Evolutionary conservation across 2,329 filamentous ascomycete genomes (phyloP).

Genomic region (Helicocarpus griseus): DNA sequence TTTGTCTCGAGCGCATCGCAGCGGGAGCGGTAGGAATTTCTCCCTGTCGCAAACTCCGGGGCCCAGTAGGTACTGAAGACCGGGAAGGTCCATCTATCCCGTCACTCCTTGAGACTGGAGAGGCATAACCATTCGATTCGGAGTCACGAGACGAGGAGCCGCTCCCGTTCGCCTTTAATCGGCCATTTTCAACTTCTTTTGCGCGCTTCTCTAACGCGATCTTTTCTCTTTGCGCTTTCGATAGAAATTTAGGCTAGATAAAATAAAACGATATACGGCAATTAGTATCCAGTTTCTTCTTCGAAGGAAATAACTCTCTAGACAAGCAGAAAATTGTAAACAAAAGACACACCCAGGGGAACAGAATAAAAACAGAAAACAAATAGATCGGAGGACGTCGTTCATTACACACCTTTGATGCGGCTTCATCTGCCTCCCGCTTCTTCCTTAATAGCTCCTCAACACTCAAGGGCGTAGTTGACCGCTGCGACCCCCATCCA

Average conservation of each 20-base stretch:
- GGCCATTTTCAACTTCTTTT: conserved; percentile 59
- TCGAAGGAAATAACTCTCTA: conserved; percentile 7
- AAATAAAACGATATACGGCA: conserved; percentile 9
- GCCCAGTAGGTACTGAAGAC: conserved; percentile 56
- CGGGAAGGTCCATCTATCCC: conserved; percentile 18
- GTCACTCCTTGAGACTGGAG: conserved; percentile 9
- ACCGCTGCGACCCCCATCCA: conserved; percentile 33
- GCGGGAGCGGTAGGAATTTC: conserved; percentile 41
- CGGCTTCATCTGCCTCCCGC: conserved; percentile 72
- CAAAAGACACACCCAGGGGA: not conserved
- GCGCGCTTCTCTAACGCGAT: conserved; percentile 67
- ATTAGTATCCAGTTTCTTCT: conserved; percentile 1
- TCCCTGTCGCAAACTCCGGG: conserved; percentile 54
- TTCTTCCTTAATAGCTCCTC: conserved; percentile 80
- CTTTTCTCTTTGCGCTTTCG: conserved; percentile 71
- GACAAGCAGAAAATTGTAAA: conserved; percentile 10
- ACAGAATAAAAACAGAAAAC: not conserved
- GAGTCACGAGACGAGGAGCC: conserved; percentile 7
- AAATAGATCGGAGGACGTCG: not conserved
- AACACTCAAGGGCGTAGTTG: conserved; percentile 57
- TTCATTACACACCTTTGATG: conserved; percentile 53
- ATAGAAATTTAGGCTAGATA: conserved; percentile 65
- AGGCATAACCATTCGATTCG: conserved; percentile 8
- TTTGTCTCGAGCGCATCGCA: conserved; percentile 35
- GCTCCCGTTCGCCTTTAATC: conserved; percentile 30